Base-by-base conservation (phyloP, 2,329 filamentous ascomycete genomes). In the Teratosphaeria viscida region DNA sequence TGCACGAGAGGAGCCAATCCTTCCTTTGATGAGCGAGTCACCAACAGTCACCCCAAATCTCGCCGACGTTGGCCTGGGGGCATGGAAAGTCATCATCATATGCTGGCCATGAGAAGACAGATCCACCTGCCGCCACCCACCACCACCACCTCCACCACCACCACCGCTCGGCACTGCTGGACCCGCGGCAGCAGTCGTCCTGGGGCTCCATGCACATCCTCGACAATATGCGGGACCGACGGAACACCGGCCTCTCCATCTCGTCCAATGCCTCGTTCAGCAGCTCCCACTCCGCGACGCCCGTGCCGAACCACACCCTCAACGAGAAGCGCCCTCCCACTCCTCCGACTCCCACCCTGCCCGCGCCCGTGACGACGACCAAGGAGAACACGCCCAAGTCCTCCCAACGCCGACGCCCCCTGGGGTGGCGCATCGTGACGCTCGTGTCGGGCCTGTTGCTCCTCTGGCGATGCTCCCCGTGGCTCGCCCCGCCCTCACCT, bases 281-380 rank as follows among this genome's bases (percentile, higher is more conserved):
- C 87, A 3, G 82, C 82, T 37, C 92, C 86, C 1, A 88, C 87
- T 2, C 83, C 83, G 56, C 89, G 87, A 12, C 85, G 83, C 14
- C 79, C 88, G 57, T 77, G 87, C 39, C 85, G 85, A 60, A 14
- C 81, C 85, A 14, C 81, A 85, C 62, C 83, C 84, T 68, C 82
- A 85, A 68, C 85, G 71, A 86, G 73, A 81, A 84, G 55, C 57
- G 62, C n/a, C 56, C 60, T 27, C 59, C 56, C 11, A 64, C 61
- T 47, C 62, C 64, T 35, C 62, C n/a, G 2, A 19, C 67, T 11
- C 64, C 63, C 14, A 66, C 65, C 5, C 63, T 65, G 37, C 56
- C 65, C 7, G 61, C 67, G 35, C 65, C 63, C 10, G 59, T 64
- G 34, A 64, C 68, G 0, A 62, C 63, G 39, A 68, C 65, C 6